Conservation (phyloP, 2,329 filamentous ascomycete genomes). For the Fusarium sp. region DNA sequence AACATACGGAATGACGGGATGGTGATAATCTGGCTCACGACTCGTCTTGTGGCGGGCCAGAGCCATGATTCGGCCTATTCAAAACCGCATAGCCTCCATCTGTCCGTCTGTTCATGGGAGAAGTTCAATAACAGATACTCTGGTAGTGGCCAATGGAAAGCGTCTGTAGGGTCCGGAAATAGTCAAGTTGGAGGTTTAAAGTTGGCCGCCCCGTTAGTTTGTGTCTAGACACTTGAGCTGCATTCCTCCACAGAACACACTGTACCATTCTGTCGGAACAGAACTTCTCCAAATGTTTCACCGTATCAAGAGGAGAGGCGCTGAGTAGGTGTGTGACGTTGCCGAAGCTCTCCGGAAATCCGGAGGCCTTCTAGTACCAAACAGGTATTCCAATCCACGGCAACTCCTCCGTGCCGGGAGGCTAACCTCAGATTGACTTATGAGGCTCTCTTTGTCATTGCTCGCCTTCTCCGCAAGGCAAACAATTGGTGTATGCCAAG, state of each 20-base stretch:
- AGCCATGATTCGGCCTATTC: neutral
- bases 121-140: neutral
- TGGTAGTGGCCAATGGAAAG: constrained; percentile 4
- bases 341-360: constrained; percentile 10
- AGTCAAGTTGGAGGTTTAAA: constrained; percentile 10
- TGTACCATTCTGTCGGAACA: neutral
- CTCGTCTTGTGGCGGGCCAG: neutral
- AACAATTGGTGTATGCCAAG: neutral
- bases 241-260: constrained; percentile 20
- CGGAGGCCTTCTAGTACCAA: neutral
- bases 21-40: too few relatives aligned
- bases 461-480: constrained; percentile 1
- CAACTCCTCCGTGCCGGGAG: neutral
- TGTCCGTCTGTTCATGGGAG: neutral
- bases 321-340: neutral
- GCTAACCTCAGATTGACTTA: neutral
- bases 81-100: neutral
- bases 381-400: constrained; percentile 6
- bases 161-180: constrained; percentile 19
- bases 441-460: neutral
- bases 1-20: constrained; percentile 1
- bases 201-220: constrained; percentile 1
- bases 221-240: constrained; percentile 17
- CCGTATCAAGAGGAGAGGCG: neutral
- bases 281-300: neutral